Evolutionary conservation across 2,329 filamentous ascomycete species (phyloP), one percentile per base, ranked within the genome.

Genomic region (Paecilomyces dactylethromorphus): DNA sequence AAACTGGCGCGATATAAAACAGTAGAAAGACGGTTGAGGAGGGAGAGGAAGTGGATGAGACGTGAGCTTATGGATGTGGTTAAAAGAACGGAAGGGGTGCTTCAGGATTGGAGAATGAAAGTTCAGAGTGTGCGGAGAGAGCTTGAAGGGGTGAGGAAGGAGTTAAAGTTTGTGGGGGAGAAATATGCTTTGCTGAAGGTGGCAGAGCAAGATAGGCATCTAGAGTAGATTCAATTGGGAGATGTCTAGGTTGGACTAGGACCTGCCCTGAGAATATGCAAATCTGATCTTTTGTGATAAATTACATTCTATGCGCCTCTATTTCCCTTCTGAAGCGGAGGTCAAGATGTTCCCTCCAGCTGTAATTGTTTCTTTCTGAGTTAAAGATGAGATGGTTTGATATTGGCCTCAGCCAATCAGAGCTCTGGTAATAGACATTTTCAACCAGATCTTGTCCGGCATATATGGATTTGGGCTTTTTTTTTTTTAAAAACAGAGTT

Each of bases 61-160:
- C 54, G 39, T 22, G 63, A 70, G 54, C 65, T 71, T 53, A 52
- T 55, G 54, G 54, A 56, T 32, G 24, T 72, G 49, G 53, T 62
- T 54, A 56, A 53, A 10, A 53, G 58, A 12, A 63, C 64, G 3
- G 63, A 68, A 12, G 55, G 10, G 7, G 61, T 65, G 50, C 57
- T 61, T 4, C n/a, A 32, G 12, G 55, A 24, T 29, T 67, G 67
- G 58, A 62, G 57, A 39, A 33, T 15, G 18, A 65, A 59, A n/a
- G 54, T 61, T 18, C 15, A 45, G 15, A 31, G 5, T 5, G 21
- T 67, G 55, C 60, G 60, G 7, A 49, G 22, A 3, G 56, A 59
- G 31, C 31, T 68, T n/a, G 56, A 57, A 55, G 52, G 21, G 12
- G 51, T 53, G 33, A n/a, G 29, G n/a, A 31, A 18, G 26, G 13